Evolutionary conservation across 208 protist species (phyloP).

Genomic region (Porcisia deanei): DNA sequence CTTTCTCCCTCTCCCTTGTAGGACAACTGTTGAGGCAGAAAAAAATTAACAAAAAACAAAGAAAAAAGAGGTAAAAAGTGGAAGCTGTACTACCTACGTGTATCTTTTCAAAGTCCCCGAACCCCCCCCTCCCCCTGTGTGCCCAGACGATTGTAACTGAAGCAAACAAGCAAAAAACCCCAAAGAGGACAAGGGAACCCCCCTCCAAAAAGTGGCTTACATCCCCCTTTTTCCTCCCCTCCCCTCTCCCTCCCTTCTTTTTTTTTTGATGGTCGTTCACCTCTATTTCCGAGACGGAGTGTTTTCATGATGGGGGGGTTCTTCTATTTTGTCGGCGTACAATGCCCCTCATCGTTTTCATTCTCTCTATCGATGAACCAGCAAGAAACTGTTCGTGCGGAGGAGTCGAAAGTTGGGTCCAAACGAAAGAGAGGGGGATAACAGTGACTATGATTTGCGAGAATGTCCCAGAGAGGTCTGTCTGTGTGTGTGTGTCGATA

Average conservation of each 20-base stretch:
- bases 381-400: too few relatives aligned
- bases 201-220: neutral
- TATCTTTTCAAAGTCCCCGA: slow-evolving; percentile 20
- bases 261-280: neutral
- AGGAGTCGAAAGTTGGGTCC: too few relatives aligned
- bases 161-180: neutral
- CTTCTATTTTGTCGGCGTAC: too few relatives aligned
- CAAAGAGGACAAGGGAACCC: neutral
- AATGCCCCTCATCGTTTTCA: neutral
- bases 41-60: slow-evolving; percentile 1
- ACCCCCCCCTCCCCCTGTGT: neutral
- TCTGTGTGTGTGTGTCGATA: neutral
- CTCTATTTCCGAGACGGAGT: neutral
- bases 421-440: too few relatives aligned
- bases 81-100: slow-evolving; percentile 2
- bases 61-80: neutral
- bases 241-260: neutral
- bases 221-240: neutral
- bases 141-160: neutral
- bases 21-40: neutral
- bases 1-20: neutral
- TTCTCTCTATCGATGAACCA: neutral
- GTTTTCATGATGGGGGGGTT: too few relatives aligned
- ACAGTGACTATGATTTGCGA: too few relatives aligned
- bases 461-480: neutral